Evolutionary conservation across 768 basidiomycete species (phyloP).

Genomic region (Naganishia antarctica): DNA sequence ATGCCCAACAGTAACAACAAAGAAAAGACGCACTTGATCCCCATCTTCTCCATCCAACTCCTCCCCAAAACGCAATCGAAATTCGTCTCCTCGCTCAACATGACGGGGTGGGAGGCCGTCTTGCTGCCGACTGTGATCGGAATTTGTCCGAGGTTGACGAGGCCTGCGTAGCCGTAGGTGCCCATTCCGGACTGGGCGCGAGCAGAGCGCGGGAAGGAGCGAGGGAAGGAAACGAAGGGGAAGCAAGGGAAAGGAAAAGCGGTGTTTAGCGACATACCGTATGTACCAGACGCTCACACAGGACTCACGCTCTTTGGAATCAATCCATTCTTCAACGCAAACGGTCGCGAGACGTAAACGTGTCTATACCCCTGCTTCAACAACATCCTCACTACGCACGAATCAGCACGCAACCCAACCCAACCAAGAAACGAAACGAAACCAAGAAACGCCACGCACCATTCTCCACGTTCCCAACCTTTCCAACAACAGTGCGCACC

Average conservation of each 20-base stretch:
- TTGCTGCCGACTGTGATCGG: slow-evolving; percentile 63
- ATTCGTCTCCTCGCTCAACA: slow-evolving; percentile 87
- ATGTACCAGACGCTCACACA: too few relatives aligned
- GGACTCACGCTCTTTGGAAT: slow-evolving; percentile 68
- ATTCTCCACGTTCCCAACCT: slow-evolving; percentile 81
- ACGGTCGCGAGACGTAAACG: slow-evolving; percentile 92
- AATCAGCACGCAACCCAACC: background rate
- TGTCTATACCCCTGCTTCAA: slow-evolving; percentile 85
- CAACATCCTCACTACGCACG: slow-evolving; percentile 73
- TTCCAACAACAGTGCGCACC: slow-evolving; percentile 83
- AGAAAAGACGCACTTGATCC: slow-evolving; percentile 55
- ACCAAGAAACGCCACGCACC: slow-evolving; percentile 56
- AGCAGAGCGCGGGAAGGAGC: too few relatives aligned
- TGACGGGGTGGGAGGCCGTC: slow-evolving; percentile 58
- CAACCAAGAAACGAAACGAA: background rate
- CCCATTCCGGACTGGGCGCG: slow-evolving; percentile 64
- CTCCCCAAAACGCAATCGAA: slow-evolving; percentile 93
- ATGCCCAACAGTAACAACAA: background rate
- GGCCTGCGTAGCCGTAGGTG: slow-evolving; percentile 84
- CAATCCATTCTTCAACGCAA: slow-evolving; percentile 80
- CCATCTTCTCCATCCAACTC: slow-evolving; percentile 62
- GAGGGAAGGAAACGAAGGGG: too few relatives aligned
- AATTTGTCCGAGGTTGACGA: slow-evolving; percentile 67
- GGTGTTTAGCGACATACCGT: background rate
- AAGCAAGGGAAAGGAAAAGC: background rate